Conservation (phyloP, 1,284 basidiomycete species). For the Entoloma clypeatum region DNA sequence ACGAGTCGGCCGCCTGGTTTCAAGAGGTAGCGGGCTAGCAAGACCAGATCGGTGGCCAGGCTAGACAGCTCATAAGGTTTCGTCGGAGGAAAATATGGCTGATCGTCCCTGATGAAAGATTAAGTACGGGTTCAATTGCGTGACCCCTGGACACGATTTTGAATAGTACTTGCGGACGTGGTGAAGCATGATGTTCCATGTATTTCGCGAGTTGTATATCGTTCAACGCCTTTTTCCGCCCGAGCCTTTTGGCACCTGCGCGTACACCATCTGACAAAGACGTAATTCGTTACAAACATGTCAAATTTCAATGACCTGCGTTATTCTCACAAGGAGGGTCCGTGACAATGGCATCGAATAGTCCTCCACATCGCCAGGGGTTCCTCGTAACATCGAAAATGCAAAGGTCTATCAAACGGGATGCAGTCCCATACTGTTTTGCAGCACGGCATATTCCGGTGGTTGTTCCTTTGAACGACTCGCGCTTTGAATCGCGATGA, state of each 20-base stretch:
- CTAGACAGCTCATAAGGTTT: conserved; percentile 92
- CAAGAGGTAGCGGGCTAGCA: conserved; percentile 81
- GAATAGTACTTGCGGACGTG: conserved; percentile 37
- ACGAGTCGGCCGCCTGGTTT: conserved; percentile 87
- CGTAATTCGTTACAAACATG: neutral
- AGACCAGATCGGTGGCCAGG: conserved; percentile 78
- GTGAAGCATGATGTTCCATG: conserved; percentile 35
- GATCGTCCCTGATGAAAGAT: conserved; percentile 40
- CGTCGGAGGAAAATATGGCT: conserved; percentile 82
- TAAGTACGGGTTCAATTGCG: neutral
- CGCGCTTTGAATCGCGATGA: neutral
- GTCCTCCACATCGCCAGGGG: conserved; percentile 83
- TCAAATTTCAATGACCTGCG: neutral
- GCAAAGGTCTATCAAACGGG: conserved; percentile 78
- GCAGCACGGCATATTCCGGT: conserved; percentile 81
- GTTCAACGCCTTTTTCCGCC: conserved; percentile 60
- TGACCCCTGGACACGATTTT: neutral
- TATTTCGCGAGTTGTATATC: conserved; percentile 35
- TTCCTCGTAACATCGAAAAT: conserved; percentile 90
- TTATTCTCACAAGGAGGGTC: conserved; percentile 81
- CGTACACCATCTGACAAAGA: conserved; percentile 77
- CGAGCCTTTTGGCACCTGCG: conserved; percentile 93
- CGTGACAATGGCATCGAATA: conserved; percentile 94
- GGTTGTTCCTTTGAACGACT: conserved; percentile 40
- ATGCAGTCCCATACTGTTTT: conserved; percentile 77